Conservation (phyloP, 1,284 basidiomycete species). For the Dichomitus squalens region DNA sequence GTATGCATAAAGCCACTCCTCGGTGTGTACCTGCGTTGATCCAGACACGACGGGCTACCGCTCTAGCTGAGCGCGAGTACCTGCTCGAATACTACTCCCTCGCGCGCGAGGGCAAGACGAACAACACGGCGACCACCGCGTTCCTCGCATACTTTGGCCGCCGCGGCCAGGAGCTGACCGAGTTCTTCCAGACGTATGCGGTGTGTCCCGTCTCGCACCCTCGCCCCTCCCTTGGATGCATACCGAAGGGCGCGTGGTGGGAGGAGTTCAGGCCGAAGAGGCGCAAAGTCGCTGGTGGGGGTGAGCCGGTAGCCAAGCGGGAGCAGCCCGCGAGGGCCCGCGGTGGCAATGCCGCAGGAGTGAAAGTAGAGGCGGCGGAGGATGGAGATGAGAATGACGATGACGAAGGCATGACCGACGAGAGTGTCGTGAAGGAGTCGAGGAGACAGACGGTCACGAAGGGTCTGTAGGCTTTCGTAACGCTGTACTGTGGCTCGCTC, state of each 20-base stretch:
- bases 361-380: neutral
- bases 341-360: neutral
- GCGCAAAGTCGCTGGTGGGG: neutral
- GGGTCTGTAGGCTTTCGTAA: too few relatives aligned
- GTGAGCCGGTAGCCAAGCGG: neutral
- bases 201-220: neutral
- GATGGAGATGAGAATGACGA: neutral
- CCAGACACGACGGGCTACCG: neutral
- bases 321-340: neutral
- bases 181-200: slow-evolving; percentile 29
- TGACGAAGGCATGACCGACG: too few relatives aligned
- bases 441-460: neutral
- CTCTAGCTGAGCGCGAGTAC: slow-evolving; percentile 25
- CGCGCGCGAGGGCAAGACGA: slow-evolving; percentile 29
- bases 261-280: neutral
- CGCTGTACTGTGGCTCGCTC: too few relatives aligned
- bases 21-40: neutral
- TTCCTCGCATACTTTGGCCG: slow-evolving; percentile 23
- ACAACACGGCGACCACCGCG: slow-evolving; percentile 25
- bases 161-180: slow-evolving; percentile 23
- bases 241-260: neutral
- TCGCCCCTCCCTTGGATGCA: neutral
- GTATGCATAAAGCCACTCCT: slow-evolving; percentile 2
- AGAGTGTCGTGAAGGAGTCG: neutral
- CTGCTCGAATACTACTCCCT: slow-evolving; percentile 30